Base-by-base conservation (phyloP, 1,284 basidiomycete genomes). In the Ceratobasidium papillatum region DNA sequence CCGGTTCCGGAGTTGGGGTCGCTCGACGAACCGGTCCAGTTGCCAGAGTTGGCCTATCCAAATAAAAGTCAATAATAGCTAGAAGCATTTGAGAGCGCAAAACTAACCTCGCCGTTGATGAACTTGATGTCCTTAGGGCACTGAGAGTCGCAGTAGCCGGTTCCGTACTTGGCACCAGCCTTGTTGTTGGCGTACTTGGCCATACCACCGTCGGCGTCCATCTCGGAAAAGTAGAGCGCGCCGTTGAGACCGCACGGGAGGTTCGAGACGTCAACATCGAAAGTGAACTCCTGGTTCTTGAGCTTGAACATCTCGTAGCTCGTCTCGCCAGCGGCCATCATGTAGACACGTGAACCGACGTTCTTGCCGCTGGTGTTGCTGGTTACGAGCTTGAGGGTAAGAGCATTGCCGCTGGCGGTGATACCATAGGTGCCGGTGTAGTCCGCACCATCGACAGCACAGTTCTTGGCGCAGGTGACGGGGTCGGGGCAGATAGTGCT, bases 361-460 rank as follows among this genome's bases (percentile, higher is more conserved):
- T 88, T 88, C 76, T 78, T 81, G 87, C 78, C 87, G 0, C 85
- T 88, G 76, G 80, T 81, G 77, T 80, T 77, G 30, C 78, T 75
- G n/a, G 86, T 87, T 75, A 87, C 84, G 81, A 88, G 86, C 78
- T 86, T 84, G 81, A 89, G 83, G 32, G 83, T 87, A 75, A 88
- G 82, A 4, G 86, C 80, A 79, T 85, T 83, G 76, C 86, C 86
- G 75, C 78, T 80, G 64, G 85, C 81, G 49, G 84, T 85, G 81
- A 87, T 83, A 78, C 85, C 85, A 77, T 85, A 85, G 56, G 84
- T 85, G 77, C 80, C 83, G 12, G 80, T 47, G 80, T 89, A 89
- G 81, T 87, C 86, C n/a, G 87, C 87, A 76, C 88, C 88, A 76
- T 89, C 88, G 76, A 89, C 80, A 27, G 87, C 87, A 78, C 88